Percentiles rank a stretch among this genome's conserved stretches.
Evolutionary conservation across 495 filamentous ascomycete genomes (phyloP).

Genomic region (Chaetomium cochliodes): DNA sequence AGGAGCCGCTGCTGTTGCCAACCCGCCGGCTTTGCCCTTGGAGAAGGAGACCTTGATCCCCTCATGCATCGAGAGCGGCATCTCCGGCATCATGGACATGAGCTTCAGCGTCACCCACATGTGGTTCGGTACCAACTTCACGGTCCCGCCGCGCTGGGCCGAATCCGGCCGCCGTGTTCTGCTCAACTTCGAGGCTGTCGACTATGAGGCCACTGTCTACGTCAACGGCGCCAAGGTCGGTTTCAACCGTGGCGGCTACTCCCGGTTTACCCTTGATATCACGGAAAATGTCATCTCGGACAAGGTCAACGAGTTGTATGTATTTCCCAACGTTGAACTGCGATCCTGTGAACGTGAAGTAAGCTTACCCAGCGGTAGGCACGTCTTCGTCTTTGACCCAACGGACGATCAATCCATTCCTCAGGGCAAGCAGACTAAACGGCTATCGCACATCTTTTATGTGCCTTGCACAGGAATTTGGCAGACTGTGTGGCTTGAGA

Average conservation of each 20-base stretch:
- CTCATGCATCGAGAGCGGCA: slow-evolving; percentile 59
- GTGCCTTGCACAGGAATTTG: slow-evolving; percentile 68
- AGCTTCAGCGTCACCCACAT: slow-evolving; percentile 48
- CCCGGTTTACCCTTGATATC: slow-evolving; percentile 58
- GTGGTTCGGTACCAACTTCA: slow-evolving; percentile 61
- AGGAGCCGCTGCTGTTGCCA: slow-evolving; percentile 40
- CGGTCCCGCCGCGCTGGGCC: slow-evolving; percentile 49
- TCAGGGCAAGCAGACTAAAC: slow-evolving; percentile 61
- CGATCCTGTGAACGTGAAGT: neutral
- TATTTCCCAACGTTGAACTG: neutral
- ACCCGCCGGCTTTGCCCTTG: slow-evolving; percentile 46
- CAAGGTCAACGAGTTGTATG: slow-evolving; percentile 54
- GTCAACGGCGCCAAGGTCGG: slow-evolving; percentile 58
- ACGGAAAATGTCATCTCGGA: slow-evolving; percentile 49
- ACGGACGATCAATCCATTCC: slow-evolving; percentile 61
- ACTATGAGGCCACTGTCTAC: slow-evolving; percentile 64
- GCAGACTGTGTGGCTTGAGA: slow-evolving; percentile 68
- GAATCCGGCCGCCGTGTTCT: slow-evolving; percentile 41
- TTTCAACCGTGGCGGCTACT: slow-evolving; percentile 62
- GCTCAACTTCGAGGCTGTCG: slow-evolving; percentile 68
- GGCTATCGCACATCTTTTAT: slow-evolving; percentile 65
- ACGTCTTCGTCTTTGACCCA: slow-evolving; percentile 64
- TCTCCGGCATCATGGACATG: slow-evolving; percentile 52
- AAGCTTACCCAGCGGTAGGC: slow-evolving; percentile 33
- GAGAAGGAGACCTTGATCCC: slow-evolving; percentile 57